Evolutionary conservation across 2,329 filamentous ascomycete genomes (phyloP), one percentile per base, ranked within the genome.

Genomic region (Lasiodiplodia gonubiensis): DNA sequence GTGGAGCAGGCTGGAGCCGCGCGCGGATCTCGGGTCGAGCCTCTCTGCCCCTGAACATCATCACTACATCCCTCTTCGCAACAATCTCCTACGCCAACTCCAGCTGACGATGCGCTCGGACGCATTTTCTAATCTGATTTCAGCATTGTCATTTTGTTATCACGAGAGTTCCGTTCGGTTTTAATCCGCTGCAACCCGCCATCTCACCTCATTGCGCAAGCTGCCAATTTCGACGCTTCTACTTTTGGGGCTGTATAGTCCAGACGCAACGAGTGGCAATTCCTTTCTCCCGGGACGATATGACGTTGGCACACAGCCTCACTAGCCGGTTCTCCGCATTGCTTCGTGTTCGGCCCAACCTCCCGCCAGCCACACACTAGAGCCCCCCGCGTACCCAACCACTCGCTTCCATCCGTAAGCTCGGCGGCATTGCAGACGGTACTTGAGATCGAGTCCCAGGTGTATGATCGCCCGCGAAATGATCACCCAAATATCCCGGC

Each of bases 31-130:
- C 14, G 25, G 21, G 14, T 60, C 35, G 55, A 46, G 39, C 57
- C 23, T 60, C 37, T 3, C 57, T 60, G 57, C 57, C 57, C 57
- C 57, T 60, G 57, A 60, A 60, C 57, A 60, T 60, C 57, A 60
- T n/a, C 39, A 16, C 35, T 18, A 39, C 25, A 27, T 4, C 14
- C 27, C 25, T 23, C 10, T 4, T 8, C 27, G 27, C 52, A 8
- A 8, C 52, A 30, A 18, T 54, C 4, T 35, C 16, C 52, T 18
- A 21, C 21, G 11, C 52, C 52, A 21, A 12, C 14, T 4, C 7
- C 18, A n/a, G 6, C 37, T 12, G 4, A 4, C n/a, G 6, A 30
- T 39, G 27, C 23, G 57, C 39, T 49, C 25, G 27, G 37, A 21
- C 57, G 16, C 39, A 8, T 16, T 39, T 4, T n/a, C 53, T 18